phyloP scores from a whole-genome alignment of 2,329 filamentous ascomycete species.

The Alternaria sp. region DNA sequence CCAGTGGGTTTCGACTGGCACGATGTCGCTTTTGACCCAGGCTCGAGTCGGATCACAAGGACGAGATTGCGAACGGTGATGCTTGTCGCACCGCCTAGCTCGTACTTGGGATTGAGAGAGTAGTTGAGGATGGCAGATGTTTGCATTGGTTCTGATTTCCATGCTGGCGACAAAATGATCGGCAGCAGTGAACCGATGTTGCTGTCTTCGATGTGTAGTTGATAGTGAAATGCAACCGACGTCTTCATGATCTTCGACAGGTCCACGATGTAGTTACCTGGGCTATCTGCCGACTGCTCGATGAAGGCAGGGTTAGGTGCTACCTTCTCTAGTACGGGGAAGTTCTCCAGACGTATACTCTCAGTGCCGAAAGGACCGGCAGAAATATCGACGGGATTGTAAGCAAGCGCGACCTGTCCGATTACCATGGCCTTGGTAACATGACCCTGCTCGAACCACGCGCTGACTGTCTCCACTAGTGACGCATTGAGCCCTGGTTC shows the following conservation, averaged over 20 bases:
- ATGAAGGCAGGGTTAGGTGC: constrained; percentile 94
- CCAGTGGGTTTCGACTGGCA: constrained; percentile 81
- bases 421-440: constrained; percentile 77
- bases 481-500: constrained; percentile 84
- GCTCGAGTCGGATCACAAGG: constrained; percentile 74
- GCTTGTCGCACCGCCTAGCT: constrained; percentile 52
- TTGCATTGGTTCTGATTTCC: constrained; percentile 86
- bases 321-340: constrained; percentile 85
- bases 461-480: constrained; percentile 89
- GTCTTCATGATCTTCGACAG: constrained; percentile 75
- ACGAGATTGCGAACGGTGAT: constrained; percentile 77
- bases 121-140: constrained; percentile 88
- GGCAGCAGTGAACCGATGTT: constrained; percentile 70
- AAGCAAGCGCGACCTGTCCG: constrained; percentile 88
- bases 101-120: constrained; percentile 77
- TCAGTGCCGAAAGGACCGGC: constrained; percentile 59
- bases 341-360: constrained; percentile 85
- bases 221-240: constrained; percentile 89
- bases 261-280: constrained; percentile 82
- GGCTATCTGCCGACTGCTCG: constrained; percentile 70
- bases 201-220: constrained; percentile 72
- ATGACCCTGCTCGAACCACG: constrained; percentile 77
- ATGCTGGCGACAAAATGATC: constrained; percentile 75
- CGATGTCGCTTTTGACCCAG: constrained; percentile 66
- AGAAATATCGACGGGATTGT: constrained; percentile 67